A percentile compares a stretch with the other conserved stretches of the same genome.
Evolutionary conservation across 805 yeast genomes (phyloP).

Genomic region (Yamadazyma tumulicola): DNA sequence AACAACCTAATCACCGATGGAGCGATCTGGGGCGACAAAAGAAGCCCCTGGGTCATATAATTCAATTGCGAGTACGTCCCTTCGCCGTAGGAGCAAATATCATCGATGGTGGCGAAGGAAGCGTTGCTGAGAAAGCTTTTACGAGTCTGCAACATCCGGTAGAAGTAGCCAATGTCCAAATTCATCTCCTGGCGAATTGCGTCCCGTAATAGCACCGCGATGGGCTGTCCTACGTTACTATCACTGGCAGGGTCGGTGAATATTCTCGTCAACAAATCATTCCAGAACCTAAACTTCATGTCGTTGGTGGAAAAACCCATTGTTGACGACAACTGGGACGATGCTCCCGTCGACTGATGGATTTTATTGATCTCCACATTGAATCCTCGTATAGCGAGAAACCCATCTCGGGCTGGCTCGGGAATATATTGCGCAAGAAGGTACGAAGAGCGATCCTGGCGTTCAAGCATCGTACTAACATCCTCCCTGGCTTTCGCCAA

Average conservation of each 20-base stretch:
- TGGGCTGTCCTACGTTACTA: constrained; percentile 56
- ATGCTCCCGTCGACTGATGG: constrained; percentile 26
- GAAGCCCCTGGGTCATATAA: constrained; percentile 58
- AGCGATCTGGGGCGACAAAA: constrained; percentile 54
- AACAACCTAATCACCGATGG: constrained; percentile 52
- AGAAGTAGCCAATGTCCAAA: constrained; percentile 52
- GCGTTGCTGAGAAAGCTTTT: constrained; percentile 48
- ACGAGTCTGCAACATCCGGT: constrained; percentile 58
- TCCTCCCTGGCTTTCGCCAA: constrained; percentile 34
- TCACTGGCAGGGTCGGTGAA: constrained; percentile 32
- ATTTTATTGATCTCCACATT: constrained; percentile 60
- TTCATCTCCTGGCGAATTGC: constrained; percentile 47
- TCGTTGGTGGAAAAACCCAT: constrained; percentile 41
- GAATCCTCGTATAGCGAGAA: constrained; percentile 62
- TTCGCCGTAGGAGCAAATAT: constrained; percentile 74
- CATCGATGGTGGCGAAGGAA: constrained; percentile 47
- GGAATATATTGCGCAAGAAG: constrained; percentile 70
- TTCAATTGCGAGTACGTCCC: constrained; percentile 73
- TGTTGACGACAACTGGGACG: constrained; percentile 23
- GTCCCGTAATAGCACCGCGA: constrained; percentile 54
- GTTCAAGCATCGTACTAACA: constrained; percentile 42
- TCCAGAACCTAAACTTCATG: constrained; percentile 73
- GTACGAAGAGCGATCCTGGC: constrained; percentile 59
- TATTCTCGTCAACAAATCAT: constrained; percentile 51
- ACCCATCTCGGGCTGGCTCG: constrained; percentile 56